These are phyloP conservation scores for Prunus armeniaca DNA, from an alignment of 306 rosid genomes.

Conservation along the genomic window DNA sequence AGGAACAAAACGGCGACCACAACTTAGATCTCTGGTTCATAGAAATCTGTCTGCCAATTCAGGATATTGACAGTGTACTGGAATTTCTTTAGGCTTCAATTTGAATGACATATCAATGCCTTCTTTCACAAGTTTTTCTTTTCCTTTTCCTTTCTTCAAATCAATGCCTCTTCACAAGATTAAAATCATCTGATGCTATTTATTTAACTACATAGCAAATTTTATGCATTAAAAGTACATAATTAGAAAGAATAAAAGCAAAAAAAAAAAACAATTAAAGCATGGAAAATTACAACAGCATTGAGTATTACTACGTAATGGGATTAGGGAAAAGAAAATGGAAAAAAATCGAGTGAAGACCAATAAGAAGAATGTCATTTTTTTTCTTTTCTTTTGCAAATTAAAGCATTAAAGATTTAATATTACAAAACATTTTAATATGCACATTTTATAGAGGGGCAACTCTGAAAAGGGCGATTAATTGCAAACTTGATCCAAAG, in stretches of 20 bases:
- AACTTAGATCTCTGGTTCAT: neutral
- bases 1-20: neutral
- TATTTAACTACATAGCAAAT: neutral
- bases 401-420: neutral
- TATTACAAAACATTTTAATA: slow-evolving; percentile 2
- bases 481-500: neutral
- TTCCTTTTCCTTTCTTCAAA: neutral
- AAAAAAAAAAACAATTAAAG: no score
- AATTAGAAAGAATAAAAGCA: no score
- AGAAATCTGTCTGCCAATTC: neutral
- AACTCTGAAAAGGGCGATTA: neutral
- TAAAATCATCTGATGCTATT: neutral
- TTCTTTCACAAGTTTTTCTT: neutral
- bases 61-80: neutral
- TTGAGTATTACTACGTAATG: neutral
- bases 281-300: neutral
- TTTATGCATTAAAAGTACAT: no score
- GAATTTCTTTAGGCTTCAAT: neutral
- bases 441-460: neutral
- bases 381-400: neutral
- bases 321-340: neutral
- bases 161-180: neutral
- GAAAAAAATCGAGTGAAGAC: neutral
- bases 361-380: neutral
- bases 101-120: neutral